Conservation (phyloP, 1,139 yeast genomes). For the Debaryomyces nepalensis region DNA sequence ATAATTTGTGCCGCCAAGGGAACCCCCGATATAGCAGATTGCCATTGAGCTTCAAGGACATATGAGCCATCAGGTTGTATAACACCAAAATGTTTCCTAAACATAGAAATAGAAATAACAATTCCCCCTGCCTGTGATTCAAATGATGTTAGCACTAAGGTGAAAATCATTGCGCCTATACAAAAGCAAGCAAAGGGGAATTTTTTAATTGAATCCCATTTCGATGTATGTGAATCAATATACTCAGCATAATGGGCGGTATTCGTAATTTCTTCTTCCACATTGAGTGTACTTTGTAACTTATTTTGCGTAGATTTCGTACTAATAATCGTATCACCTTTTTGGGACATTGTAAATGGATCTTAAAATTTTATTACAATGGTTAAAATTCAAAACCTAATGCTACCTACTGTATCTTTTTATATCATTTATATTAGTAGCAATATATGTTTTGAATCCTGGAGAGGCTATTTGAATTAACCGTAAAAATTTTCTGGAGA, state of each 20-base stretch:
- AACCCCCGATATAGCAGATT: slow-evolving; percentile 34
- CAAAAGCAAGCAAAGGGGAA: slow-evolving; percentile 14
- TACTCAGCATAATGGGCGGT: slow-evolving; percentile 14
- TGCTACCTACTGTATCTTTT: background rate
- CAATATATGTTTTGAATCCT: no score
- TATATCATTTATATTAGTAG: background rate
- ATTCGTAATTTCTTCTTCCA: slow-evolving; percentile 3
- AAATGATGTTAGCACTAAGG: slow-evolving; percentile 15
- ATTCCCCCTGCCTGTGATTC: slow-evolving; percentile 26
- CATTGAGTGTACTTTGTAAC: no score
- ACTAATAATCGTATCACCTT: no score
- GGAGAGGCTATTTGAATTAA: background rate
- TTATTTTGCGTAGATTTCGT: no score
- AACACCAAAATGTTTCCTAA: slow-evolving; percentile 30
- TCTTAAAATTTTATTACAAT: background rate
- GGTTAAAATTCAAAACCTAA: background rate
- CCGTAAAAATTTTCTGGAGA: background rate
- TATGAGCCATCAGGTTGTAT: slow-evolving; percentile 3
- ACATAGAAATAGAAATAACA: slow-evolving; percentile 25
- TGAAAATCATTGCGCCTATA: slow-evolving; percentile 8
- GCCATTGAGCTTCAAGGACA: slow-evolving; percentile 28
- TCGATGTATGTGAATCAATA: slow-evolving; percentile 11
- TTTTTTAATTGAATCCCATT: slow-evolving; percentile 13
- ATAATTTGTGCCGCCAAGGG: slow-evolving; percentile 27
- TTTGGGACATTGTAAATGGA: background rate